Evolutionary conservation across 345 rosid species (phyloP).

Genomic region (Ricinus communis): DNA sequence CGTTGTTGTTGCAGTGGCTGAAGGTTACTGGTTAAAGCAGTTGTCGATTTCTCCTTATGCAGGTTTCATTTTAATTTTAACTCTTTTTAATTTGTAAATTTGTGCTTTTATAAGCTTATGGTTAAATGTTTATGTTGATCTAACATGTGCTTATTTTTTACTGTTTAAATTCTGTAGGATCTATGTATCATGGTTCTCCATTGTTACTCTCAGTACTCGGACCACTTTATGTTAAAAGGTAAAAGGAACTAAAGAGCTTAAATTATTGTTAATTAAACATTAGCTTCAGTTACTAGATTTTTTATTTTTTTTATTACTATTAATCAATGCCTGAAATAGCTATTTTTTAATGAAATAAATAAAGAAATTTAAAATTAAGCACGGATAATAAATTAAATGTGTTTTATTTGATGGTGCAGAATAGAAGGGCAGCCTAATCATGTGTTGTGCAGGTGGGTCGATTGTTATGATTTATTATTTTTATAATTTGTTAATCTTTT

Average conservation of each 20-base stretch:
- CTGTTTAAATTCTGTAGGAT: constrained; percentile 47
- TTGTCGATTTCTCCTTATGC: constrained; percentile 87
- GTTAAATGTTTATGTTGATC: too few relatives aligned
- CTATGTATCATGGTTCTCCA: constrained; percentile 97
- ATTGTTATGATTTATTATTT: background rate
- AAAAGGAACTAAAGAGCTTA: background rate
- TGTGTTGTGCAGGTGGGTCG: constrained; percentile 62
- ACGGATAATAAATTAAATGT: background rate
- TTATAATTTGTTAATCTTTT: too few relatives aligned
- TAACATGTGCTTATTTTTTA: too few relatives aligned
- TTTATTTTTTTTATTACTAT: background rate
- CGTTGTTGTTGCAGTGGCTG: constrained; percentile 56
- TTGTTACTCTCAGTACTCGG: constrained; percentile 76
- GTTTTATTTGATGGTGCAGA: constrained; percentile 40
- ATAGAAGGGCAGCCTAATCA: constrained; percentile 73
- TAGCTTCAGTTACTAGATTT: background rate
- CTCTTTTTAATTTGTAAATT: background rate
- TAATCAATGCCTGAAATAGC: background rate
- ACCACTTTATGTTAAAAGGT: constrained; percentile 78
- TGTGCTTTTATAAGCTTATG: background rate
- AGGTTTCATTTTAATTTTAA: constrained; percentile 52
- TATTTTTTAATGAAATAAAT: background rate
- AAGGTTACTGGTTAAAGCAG: constrained; percentile 97
- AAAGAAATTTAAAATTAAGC: too few relatives aligned
- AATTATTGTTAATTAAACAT: too few relatives aligned